These are phyloP conservation scores for Physcomitrium patens DNA, from an alignment of 225 moss, liverwort and hornwort genomes.

Conservation along the genomic window DNA sequence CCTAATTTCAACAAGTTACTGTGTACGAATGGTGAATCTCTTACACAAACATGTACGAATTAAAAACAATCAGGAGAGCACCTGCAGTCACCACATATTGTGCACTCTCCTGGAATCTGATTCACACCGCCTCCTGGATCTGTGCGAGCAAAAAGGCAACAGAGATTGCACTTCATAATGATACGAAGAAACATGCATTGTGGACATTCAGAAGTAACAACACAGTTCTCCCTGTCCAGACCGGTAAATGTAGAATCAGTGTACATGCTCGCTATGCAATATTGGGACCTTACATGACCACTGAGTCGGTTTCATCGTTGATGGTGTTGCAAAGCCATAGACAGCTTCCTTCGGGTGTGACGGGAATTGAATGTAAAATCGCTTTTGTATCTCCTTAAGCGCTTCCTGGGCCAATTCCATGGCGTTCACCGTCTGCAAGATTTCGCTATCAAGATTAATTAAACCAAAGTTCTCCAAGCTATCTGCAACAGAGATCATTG, in stretches of 20 bases:
- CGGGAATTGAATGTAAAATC: conserved; percentile 66
- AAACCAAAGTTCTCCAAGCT: not conserved
- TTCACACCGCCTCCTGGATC: conserved; percentile 84
- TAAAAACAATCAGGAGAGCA: conserved; percentile 21
- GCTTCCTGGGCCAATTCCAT: conserved; percentile 72
- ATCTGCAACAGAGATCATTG: not conserved
- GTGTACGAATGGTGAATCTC: not conserved
- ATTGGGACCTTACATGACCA: conserved; percentile 60
- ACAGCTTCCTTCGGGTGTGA: conserved; percentile 53
- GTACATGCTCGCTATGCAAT: not conserved
- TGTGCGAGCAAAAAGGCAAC: conserved; percentile 26
- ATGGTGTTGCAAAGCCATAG: conserved; percentile 78
- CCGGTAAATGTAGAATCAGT: conserved; percentile 4
- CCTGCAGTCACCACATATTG: conserved; percentile 82
- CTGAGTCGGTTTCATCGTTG: conserved; percentile 88
- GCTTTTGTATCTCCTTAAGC: conserved; percentile 64
- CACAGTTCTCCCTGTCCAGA: not conserved
- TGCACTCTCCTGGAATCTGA: conserved; percentile 77
- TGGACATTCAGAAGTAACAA: not conserved
- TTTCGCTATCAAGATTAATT: conserved; percentile 2
- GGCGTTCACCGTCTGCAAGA: conserved; percentile 66
- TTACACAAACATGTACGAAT: not conserved
- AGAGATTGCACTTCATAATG: not conserved
- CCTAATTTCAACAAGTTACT: conserved; percentile 7
- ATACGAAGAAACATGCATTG: not conserved